Evolutionary conservation across 176 grass and related monocot species (phyloP), one percentile per base, ranked within the genome.

Genomic region (Dactylis glomerata): DNA sequence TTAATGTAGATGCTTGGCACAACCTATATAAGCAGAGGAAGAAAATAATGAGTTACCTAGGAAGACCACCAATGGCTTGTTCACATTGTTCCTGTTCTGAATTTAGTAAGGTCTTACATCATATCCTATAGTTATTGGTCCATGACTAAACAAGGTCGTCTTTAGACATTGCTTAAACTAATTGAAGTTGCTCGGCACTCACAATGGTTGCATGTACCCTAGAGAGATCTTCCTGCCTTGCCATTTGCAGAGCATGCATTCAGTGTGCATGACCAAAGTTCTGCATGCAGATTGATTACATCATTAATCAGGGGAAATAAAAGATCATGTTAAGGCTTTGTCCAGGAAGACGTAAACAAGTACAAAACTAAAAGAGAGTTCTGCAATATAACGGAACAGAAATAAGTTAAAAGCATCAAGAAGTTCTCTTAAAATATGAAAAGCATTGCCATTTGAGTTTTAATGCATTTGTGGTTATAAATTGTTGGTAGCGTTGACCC

Each of bases 241-340:
- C 28, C 78, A 81, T 81, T 67, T 67, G 22, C 78, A 67, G 45
- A 67, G 17, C 31, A 54, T 46, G 38, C 40, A 64, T 51, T 17
- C 28, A 23, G 41, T 32, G 28, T 22, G 34, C 59, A 42, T 42
- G 41, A 42, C 41, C 11, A 10, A 42, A 12, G 41, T 12, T 42
- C 41, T 42, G 41, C 41, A 42, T 42, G 41, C 41, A 42, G 41
- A 42, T 42, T 42, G 11, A n/a, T n/a, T n/a, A n/a, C n/a, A n/a
- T n/a, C 41, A 42, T 42, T 42, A 42, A 42, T 42, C 41, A 42
- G 41, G 41, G 41, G 41, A 42, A 42, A 42, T 8, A 41, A 42
- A 42, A 11, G 41, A 11, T 8, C 9, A 10, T 10, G 11, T 10
- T 42, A 42, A 10, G 41, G 41, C 9, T 42, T 10, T 42, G 11